Percentiles rank a stretch among this genome's conserved stretches.
Evolutionary conservation across 2,329 filamentous ascomycete genomes (phyloP).

Genomic region (Hymenoscyphus fraxineus): DNA sequence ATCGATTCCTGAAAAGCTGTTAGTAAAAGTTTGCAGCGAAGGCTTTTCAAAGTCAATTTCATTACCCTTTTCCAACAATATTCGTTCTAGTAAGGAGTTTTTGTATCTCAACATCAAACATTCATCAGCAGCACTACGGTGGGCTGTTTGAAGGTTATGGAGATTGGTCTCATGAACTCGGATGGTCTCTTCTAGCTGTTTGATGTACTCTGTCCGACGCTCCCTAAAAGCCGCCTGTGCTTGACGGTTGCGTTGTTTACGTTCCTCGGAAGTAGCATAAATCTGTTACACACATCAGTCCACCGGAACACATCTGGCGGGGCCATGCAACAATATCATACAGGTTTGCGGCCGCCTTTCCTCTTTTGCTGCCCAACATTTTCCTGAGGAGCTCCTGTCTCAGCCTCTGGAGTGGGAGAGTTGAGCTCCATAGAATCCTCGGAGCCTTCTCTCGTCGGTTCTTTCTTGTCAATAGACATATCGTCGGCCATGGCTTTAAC

Average conservation of each 20-base stretch:
- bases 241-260: conserved; percentile 95
- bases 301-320: conserved; percentile 9
- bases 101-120: conserved; percentile 98
- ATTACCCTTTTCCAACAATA: conserved; percentile 90
- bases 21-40: conserved; percentile 9
- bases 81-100: conserved; percentile 92
- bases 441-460: conserved; percentile 53
- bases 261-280: conserved; percentile 96
- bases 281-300: conserved; percentile 56
- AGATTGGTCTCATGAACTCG: conserved; percentile 94
- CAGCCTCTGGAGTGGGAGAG: conserved; percentile 55
- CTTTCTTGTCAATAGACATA: conserved; percentile 64
- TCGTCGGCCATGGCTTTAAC: conserved; percentile 53
- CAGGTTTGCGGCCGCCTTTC: conserved; percentile 96
- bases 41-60: neutral
- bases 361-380: conserved; percentile 71
- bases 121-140: conserved; percentile 91
- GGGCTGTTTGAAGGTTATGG: conserved; percentile 87
- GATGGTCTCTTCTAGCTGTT: conserved; percentile 96
- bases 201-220: conserved; percentile 97
- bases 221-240: conserved; percentile 97
- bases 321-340: conserved; percentile 47
- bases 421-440: conserved; percentile 53
- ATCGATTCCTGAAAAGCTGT: conserved; percentile 70
- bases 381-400: conserved; percentile 40